Evolutionary conservation across 148 eudicot genomes (phyloP), one percentile per base, ranked within the genome.

Genomic region (Nepenthes gracilis): DNA sequence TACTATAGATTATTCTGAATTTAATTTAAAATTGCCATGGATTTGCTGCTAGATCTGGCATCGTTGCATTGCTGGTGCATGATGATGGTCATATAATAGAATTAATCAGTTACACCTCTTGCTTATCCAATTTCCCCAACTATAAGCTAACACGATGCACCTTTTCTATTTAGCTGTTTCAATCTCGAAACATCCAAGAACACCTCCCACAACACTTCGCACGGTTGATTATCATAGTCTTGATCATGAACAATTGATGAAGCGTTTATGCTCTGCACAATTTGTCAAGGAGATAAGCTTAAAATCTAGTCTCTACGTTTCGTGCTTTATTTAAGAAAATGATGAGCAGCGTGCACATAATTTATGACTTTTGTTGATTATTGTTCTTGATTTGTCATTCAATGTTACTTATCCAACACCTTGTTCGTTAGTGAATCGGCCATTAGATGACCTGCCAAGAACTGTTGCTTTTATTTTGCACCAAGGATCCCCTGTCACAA

Each of bases 381-480:
- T 38, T 60, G 8, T 2, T 4, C 9, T 64, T 36, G 36, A 58
- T 33, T 88, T 9, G 87, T 87, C 23, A 23, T 23, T 23, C 23
- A 23, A 23, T 23, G 23, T 23, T 23, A 23, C 23, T 23, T 23
- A 23, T 72, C 95, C 95, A 9, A 75, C 81, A 55, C 63, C 74
- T 36, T 89, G 93, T 38, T 85, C 81, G 62, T 90, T 78, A 68
- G 67, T 78, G 53, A 67, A 79, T 49, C 83, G 84, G 87, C 83
- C 96, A 9, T 12, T 81, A 60, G 89, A 87, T 62, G 95, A 87
- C 74, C 77, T 90, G 67, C 97, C 97, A 12, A 82, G 92, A 23
- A 23, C 23, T 23, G 23, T 23, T 23, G 23, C 23, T 23, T 23
- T 23, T 23, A 23, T 23, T 23, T 23, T 23, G 23, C 23, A 23